Evolutionary conservation across 2,329 filamentous ascomycete species (phyloP).

Genomic region (Aspergillus fischeri): DNA sequence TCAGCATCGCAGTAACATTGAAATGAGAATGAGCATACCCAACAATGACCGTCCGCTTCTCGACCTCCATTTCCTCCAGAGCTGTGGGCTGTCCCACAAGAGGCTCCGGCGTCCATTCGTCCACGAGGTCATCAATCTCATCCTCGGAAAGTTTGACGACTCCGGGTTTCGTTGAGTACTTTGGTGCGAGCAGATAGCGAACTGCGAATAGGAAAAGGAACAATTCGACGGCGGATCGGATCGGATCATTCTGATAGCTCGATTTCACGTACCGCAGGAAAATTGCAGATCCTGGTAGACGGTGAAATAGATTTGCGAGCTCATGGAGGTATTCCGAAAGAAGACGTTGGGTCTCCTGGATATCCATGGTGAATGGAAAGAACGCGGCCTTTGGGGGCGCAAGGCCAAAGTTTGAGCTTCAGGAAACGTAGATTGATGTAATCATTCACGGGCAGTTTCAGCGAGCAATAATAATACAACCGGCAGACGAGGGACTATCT

Average conservation of each 20-base stretch:
- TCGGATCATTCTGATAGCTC: slow-evolving; percentile 94
- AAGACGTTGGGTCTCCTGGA: slow-evolving; percentile 52
- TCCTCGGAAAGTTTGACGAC: slow-evolving; percentile 87
- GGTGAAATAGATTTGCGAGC: slow-evolving; percentile 69
- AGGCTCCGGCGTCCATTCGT: slow-evolving; percentile 94
- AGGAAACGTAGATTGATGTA: slow-evolving; percentile 18
- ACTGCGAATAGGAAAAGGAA: slow-evolving; percentile 94
- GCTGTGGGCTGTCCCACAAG: slow-evolving; percentile 70
- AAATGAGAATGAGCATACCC: slow-evolving; percentile 57
- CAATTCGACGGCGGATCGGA: slow-evolving; percentile 88
- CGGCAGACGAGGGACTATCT: neutral
- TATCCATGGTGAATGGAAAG: slow-evolving; percentile 46
- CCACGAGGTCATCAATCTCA: slow-evolving; percentile 95
- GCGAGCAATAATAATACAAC: neutral
- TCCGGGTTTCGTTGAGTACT: slow-evolving; percentile 89
- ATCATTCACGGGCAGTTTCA: neutral
- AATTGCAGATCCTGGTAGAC: slow-evolving; percentile 89
- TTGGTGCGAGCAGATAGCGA: slow-evolving; percentile 83
- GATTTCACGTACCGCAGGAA: slow-evolving; percentile 92
- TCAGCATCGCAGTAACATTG: neutral
- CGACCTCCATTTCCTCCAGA: slow-evolving; percentile 75
- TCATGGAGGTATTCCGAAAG: slow-evolving; percentile 53
- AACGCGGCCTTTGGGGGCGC: slow-evolving; percentile 7
- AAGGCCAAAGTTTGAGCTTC: slow-evolving; percentile 9
- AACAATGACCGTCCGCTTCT: slow-evolving; percentile 80